phyloP scores from a whole-genome alignment of 2,329 filamentous ascomycete genomes.

The Zalaria sp. region DNA sequence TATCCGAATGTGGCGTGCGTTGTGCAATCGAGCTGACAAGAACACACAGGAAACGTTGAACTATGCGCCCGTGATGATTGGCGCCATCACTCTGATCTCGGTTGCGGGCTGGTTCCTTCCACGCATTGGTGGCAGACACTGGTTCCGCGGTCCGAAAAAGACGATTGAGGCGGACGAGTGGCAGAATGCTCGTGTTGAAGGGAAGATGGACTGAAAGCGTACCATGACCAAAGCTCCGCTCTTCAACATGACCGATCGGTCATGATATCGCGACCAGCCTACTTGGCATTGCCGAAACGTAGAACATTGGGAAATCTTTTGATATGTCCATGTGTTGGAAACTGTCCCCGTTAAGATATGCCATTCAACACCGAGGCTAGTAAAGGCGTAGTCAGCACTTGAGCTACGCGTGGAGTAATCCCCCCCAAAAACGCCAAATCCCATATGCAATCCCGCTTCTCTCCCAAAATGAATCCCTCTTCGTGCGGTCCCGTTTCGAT shows the following conservation, averaged over 20 bases:
- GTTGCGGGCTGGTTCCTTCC: constrained; percentile 23
- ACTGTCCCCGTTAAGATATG: too few relatives aligned
- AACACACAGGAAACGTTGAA: constrained; percentile 20
- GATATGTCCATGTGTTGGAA: too few relatives aligned
- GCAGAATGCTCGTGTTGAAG: neutral
- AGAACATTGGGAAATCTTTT: too few relatives aligned
- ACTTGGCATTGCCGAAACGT: too few relatives aligned
- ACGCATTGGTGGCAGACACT: constrained; percentile 19
- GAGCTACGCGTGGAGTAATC: constrained; percentile 1
- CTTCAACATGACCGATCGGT: too few relatives aligned
- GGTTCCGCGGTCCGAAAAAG: constrained; percentile 24
- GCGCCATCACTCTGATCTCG: constrained; percentile 21
- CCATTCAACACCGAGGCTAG: neutral
- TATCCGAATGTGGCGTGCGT: neutral
- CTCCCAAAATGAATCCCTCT: neutral
- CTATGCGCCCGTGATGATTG: constrained; percentile 26
- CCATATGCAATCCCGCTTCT: neutral
- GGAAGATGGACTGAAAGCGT: neutral
- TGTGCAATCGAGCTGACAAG: neutral
- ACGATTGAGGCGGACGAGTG: constrained; percentile 16
- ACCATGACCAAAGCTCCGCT: too few relatives aligned
- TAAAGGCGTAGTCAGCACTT: constrained; percentile 4
- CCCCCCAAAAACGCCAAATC: neutral
- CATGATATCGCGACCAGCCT: too few relatives aligned
- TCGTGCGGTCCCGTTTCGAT: neutral